Conservation (phyloP, 1,284 basidiomycete species). For the Melampsora abietis-canadensis region DNA sequence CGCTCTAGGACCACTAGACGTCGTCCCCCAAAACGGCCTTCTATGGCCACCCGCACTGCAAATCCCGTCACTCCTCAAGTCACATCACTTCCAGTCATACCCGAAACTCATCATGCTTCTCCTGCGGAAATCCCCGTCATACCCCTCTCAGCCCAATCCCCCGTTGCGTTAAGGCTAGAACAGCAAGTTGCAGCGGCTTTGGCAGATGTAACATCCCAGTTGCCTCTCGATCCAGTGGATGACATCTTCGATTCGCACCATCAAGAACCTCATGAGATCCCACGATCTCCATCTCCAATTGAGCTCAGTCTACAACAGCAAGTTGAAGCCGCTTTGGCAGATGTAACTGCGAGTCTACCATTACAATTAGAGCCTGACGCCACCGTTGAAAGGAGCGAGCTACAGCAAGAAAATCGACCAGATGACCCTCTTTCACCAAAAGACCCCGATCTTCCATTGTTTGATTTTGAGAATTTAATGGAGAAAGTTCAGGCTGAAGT, state of each 20-base stretch:
- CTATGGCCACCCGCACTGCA: background rate
- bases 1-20: background rate
- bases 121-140: background rate
- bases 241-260: too few species aligned
- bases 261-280: background rate
- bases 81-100: background rate
- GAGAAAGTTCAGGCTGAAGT: constrained; percentile 30
- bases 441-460: constrained; percentile 7
- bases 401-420: constrained; percentile 17
- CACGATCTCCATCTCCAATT: background rate
- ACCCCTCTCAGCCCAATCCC: background rate
- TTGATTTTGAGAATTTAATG: constrained; percentile 28
- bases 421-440: background rate
- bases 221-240: background rate
- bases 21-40: background rate
- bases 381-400: background rate
- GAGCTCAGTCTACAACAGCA: constrained; percentile 31
- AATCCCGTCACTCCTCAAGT: background rate
- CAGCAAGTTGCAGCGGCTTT: background rate
- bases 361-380: background rate
- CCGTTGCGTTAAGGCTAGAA: background rate
- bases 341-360: constrained; percentile 34
- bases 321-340: constrained; percentile 39
- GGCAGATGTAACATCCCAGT: background rate
- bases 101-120: background rate